Evolutionary conservation across 768 basidiomycete species (phyloP), one percentile per base, ranked within the genome.

Genomic region (Kwoniella heveanensis): DNA sequence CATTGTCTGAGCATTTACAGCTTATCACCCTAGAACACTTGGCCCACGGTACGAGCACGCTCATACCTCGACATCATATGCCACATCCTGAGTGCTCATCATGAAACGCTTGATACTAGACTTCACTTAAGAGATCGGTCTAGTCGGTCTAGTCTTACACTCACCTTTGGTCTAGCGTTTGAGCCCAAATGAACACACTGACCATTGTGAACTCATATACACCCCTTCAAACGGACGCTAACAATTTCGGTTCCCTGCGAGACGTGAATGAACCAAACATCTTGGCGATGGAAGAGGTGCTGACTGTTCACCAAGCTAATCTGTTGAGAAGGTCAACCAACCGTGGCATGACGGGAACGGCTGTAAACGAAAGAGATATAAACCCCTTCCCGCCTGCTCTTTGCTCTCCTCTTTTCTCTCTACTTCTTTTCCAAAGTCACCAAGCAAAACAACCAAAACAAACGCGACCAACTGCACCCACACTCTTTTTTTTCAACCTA

Each of bases 401-500:
- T 2, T 47, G 24, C 26, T 50, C 29, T 17, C 30, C 30, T 13
- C 37, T 26, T 44, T 53, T 29, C 39, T 50, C 47, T 60, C 59
- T n/a, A n/a, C n/a, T n/a, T n/a, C n/a, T n/a, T 1, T 29, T 46
- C 37, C 49, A 26, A 36, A 24, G 24, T 9, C 19, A 44, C 19
- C 39, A 10, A 17, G 39, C 57, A 58, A 50, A 46, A 30, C 26
- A 17, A 52, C 49, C 21, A 44, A 17, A 52, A 29, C 21, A 44
- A 15, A 60, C 12, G 50, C n/a, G 19, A 30, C 57, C 57, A 58
- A 58, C 59, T 60, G 26, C 29, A 22, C 21, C 37, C 49, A 60
- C 60, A 54, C 44, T 54, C 60, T 54, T 52, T 62, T 52, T 62
- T 53, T 21, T 2, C 39, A 44, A 17, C 13, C 46, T n/a, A 13